A percentile compares a stretch with the other conserved stretches of the same genome.
Evolutionary conservation across 1,284 basidiomycete genomes (phyloP).

Genomic region (Pulveroboletus sp.): DNA sequence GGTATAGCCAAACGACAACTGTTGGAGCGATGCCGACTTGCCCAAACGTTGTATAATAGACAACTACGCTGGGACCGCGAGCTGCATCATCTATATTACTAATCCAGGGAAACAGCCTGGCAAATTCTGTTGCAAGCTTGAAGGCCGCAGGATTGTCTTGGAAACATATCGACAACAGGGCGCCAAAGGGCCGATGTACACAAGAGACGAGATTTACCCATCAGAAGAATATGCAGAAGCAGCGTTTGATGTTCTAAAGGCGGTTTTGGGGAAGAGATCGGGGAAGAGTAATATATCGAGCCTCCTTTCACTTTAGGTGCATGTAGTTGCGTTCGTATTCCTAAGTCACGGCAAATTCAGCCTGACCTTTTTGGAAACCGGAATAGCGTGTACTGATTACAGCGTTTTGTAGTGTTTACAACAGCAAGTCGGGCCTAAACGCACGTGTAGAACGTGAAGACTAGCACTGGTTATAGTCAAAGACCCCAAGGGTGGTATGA

Average conservation of each 20-base stretch:
- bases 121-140: constrained; percentile 1
- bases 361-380: too few relatives aligned
- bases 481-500: too few relatives aligned
- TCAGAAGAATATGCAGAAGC: not conserved
- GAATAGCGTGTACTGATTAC: too few relatives aligned
- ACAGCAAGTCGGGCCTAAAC: too few relatives aligned
- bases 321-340: too few relatives aligned
- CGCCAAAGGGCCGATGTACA: not conserved
- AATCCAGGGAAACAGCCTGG: not conserved
- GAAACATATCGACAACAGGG: not conserved
- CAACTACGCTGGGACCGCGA: not conserved
- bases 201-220: not conserved
- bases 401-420: too few relatives aligned
- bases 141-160: not conserved
- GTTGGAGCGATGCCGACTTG: not conserved
- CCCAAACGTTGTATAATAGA: constrained; percentile 1
- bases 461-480: too few relatives aligned
- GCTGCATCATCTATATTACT: not conserved
- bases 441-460: too few relatives aligned
- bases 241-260: not conserved
- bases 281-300: not conserved
- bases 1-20: not conserved
- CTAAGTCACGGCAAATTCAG: too few relatives aligned
- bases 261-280: not conserved
- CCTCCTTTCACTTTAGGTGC: not conserved